Evolutionary conservation across 139 green algal genomes (phyloP).

Genomic region (Closterium sp.): DNA sequence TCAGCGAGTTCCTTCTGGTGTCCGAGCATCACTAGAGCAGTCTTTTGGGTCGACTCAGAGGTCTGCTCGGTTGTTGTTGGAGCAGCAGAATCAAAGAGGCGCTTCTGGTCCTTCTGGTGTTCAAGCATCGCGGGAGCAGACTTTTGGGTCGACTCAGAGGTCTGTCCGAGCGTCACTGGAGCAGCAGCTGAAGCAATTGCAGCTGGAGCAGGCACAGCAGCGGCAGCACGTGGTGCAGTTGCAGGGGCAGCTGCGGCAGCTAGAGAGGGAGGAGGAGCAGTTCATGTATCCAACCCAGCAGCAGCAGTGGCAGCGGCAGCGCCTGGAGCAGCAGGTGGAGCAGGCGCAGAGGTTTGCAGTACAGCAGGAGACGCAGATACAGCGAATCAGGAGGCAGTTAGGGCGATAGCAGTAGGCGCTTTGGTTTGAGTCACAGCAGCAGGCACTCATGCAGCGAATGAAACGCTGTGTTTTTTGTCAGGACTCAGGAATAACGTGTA

Average conservation of each 20-base stretch:
- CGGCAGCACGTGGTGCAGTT: neutral
- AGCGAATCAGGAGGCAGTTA: neutral
- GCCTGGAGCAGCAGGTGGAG: neutral
- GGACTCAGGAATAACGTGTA: no score
- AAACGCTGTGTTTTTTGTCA: no score
- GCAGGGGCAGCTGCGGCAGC: neutral
- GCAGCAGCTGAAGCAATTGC: neutral
- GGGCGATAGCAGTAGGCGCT: neutral
- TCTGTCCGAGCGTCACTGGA: neutral
- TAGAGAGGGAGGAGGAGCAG: neutral
- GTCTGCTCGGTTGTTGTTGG: no score
- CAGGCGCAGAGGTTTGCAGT: neutral
- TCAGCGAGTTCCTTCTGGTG: neutral
- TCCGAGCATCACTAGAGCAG: no score
- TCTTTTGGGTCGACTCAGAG: no score
- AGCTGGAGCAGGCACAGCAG: neutral
- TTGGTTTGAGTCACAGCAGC: no score
- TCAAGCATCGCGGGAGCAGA: no score
- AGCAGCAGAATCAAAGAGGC: no score
- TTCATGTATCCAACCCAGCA: neutral
- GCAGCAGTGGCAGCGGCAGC: neutral
- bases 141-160: no score
- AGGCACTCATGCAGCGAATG: no score
- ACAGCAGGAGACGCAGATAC: neutral
- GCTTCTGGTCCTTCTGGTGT: neutral